Evolutionary conservation across 2,329 filamentous ascomycete genomes (phyloP).

Genomic region (Penicillium olsonii): DNA sequence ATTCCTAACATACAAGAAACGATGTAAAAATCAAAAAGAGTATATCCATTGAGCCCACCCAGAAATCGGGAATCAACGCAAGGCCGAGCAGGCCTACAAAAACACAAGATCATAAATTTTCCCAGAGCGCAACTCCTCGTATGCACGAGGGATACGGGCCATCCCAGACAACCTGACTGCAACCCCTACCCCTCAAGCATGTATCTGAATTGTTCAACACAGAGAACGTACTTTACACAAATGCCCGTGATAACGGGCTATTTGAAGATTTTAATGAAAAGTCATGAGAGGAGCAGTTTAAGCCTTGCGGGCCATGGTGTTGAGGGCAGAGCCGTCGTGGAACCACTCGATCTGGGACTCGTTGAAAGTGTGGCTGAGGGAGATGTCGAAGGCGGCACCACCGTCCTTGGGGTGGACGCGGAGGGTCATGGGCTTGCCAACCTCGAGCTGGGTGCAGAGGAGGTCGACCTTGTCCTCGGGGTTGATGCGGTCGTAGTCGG

Average conservation of each 20-base stretch:
- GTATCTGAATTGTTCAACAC: conserved; percentile 28
- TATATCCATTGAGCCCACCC: conserved; percentile 45
- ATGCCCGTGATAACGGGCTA: conserved; percentile 6
- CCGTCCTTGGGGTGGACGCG: conserved; percentile 89
- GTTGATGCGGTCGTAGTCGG: conserved; percentile 96
- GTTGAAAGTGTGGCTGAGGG: conserved; percentile 96
- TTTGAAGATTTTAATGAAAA: conserved; percentile 10
- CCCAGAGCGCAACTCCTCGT: conserved; percentile 37
- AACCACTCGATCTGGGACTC: conserved; percentile 98
- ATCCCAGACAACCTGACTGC: conserved; percentile 9
- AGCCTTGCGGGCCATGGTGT: conserved; percentile 88
- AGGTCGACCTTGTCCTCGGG: conserved; percentile 92
- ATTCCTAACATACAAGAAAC: conserved; percentile 39
- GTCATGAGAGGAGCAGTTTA: conserved; percentile 26
- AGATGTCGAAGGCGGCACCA: conserved; percentile 69
- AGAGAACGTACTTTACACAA: conserved; percentile 31
- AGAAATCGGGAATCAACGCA: conserved; percentile 33
- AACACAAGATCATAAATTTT: conserved; percentile 36
- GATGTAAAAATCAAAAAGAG: conserved; percentile 30
- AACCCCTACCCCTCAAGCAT: conserved; percentile 4
- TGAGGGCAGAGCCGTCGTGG: conserved; percentile 94
- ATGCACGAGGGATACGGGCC: conserved; percentile 30
- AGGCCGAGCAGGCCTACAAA: conserved; percentile 29
- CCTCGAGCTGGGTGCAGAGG: conserved; percentile 81
- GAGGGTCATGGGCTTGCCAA: conserved; percentile 91